Evolutionary conservation across 2,329 filamentous ascomycete species (phyloP), one percentile per base, ranked within the genome.

Genomic region (Cytospora leucostoma): DNA sequence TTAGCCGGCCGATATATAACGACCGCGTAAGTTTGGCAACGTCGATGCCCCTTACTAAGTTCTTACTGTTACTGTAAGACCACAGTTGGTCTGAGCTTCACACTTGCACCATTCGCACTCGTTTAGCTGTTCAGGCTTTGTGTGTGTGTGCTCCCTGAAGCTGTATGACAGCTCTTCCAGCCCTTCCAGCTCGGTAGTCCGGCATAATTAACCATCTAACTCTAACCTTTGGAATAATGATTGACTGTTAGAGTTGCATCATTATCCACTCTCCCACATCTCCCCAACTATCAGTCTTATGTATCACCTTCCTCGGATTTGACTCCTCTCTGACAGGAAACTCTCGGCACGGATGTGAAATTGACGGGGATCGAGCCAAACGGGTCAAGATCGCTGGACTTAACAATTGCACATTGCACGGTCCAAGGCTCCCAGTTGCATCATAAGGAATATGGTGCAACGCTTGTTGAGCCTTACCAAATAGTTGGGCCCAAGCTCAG

Each of bases 341-440:
- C 59, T 50, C 59, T 61, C 13, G 35, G 38, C 59, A 55, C 13
- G 35, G 38, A 10, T 55, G 58, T 8, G 51, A 52, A 35, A 54
- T 47, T 40, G 37, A 54, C 32, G 58, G 54, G 58, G 50, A 55
- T 49, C 51, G 34, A 61, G 58, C 37, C 38, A 49, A 49, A 47
- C 11, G 8, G 35, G n/a, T 55, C 50, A 53, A n/a, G 4, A 35
- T 19, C 52, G 51, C 10, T 53, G 33, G 47, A 21, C 10, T 44
- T 17, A 37, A 32, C n/a, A 47, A n/a, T 27, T 27, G 27, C 2
- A 27, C 27, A 19, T 19, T 32, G 40, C 44, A 47, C 44, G 44
- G 44, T 47, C 44, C 44, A 47, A 47, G 8, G 7, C 44, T 47
- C 44, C 19, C n/a, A 47, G 44, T n/a, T 15, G 19, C 44, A n/a